These are phyloP conservation scores for Blastobotrys aristatus DNA, from an alignment of 1,139 yeast genomes.

Conservation along the genomic window DNA sequence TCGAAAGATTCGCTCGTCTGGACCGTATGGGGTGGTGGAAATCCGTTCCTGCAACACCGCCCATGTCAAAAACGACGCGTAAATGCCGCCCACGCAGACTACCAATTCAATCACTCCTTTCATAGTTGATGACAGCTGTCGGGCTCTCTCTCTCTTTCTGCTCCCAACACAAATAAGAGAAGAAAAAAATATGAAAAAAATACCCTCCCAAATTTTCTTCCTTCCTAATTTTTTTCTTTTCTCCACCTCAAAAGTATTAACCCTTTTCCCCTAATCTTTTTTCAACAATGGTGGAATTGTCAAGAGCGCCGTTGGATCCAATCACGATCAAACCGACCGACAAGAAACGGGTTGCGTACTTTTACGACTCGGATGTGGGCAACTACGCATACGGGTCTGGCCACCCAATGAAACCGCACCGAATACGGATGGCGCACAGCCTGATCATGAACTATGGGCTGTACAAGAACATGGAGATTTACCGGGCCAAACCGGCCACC, in stretches of 20 bases:
- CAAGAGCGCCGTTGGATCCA: slow-evolving; percentile 49
- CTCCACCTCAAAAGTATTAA: background rate
- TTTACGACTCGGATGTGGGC: slow-evolving; percentile 83
- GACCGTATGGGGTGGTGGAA: slow-evolving; percentile 71
- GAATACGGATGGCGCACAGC: slow-evolving; percentile 98
- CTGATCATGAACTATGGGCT: slow-evolving; percentile 95
- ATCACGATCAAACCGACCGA: slow-evolving; percentile 51
- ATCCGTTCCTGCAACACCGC: slow-evolving; percentile 86
- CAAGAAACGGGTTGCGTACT: slow-evolving; percentile 61
- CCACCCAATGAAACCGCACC: slow-evolving; percentile 97
- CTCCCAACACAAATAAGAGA: background rate
- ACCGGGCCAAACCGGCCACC: slow-evolving; percentile 95
- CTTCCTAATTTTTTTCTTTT: background rate
- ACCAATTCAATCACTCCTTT: slow-evolving; percentile 31
- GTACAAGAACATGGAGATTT: slow-evolving; percentile 95
- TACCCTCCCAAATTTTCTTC: no score
- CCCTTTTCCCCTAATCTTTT: no score
- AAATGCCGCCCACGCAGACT: slow-evolving; percentile 66
- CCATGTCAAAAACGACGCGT: slow-evolving; percentile 84
- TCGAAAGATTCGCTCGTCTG: slow-evolving; percentile 52
- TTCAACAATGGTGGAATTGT: slow-evolving; percentile 11
- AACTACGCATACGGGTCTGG: slow-evolving; percentile 98
- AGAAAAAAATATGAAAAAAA: no score
- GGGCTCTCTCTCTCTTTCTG: background rate
- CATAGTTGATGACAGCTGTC: background rate